These are phyloP conservation scores for Penstemon eatonii DNA, from an alignment of 257 asterid species.

Conservation along the genomic window DNA sequence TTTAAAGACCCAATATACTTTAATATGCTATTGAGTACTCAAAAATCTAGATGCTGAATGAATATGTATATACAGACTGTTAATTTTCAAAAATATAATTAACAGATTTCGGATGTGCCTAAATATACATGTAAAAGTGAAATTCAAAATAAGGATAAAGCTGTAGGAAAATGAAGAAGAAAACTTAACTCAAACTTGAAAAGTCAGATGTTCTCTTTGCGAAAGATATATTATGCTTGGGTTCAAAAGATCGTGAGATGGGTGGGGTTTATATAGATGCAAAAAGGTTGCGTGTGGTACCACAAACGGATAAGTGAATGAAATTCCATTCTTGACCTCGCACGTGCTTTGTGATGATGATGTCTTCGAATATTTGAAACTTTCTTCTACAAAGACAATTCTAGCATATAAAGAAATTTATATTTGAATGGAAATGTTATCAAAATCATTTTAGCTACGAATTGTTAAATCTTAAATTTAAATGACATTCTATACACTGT, in stretches of 20 bases:
- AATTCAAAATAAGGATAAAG: not conserved
- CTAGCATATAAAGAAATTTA: not conserved
- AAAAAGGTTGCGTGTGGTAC: conserved; percentile 26
- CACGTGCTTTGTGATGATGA: conserved; percentile 17
- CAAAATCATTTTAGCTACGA: too few species aligned
- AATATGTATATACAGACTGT: conserved; percentile 33
- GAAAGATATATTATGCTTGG: conserved; percentile 7
- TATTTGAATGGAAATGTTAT: too few species aligned
- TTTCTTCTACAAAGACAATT: not conserved
- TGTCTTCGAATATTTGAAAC: too few species aligned
- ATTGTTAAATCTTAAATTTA: too few species aligned
- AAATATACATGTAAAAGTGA: not conserved
- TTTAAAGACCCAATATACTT: conserved; percentile 34
- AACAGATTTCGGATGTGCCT: conserved; percentile 21
- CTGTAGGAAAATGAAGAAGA: not conserved
- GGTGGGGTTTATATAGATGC: conserved; percentile 44
- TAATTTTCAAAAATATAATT: conserved; percentile 31
- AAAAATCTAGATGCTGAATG: not conserved
- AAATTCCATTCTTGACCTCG: conserved; percentile 30
- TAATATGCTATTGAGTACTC: conserved; percentile 40
- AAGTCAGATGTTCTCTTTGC: conserved; percentile 25
- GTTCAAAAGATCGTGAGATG: not conserved
- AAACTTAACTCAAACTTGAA: conserved; percentile 38
- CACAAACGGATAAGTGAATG: not conserved
- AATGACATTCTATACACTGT: too few species aligned